Conservation (phyloP, 768 basidiomycete genomes). For the Mycena amicta region DNA sequence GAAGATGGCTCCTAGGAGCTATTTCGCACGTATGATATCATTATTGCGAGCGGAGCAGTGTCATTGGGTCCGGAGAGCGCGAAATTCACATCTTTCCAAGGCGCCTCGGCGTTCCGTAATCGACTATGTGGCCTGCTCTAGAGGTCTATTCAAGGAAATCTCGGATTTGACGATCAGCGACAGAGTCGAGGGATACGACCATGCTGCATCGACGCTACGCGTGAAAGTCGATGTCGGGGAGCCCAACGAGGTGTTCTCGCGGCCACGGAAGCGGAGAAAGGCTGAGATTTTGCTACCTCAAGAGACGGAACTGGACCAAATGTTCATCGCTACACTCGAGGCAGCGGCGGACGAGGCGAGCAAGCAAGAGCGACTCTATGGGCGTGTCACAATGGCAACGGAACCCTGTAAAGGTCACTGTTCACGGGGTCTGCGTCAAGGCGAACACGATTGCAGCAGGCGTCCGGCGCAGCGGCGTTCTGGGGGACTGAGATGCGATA, state of each 20-base stretch:
- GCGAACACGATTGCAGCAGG: not conserved
- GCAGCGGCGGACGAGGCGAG: conserved; percentile 5
- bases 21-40: conserved; percentile 3
- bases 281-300: not conserved
- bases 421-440: conserved; percentile 1
- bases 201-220: not conserved
- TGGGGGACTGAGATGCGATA: too few relatives aligned
- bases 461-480: too few relatives aligned
- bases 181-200: not conserved
- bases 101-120: conserved; percentile 3
- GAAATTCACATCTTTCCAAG: conserved; percentile 15
- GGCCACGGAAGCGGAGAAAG: not conserved
- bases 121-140: conserved; percentile 9
- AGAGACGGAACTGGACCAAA: conserved; percentile 7
- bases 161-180: not conserved
- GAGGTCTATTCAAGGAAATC: not conserved
- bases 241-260: too few relatives aligned
- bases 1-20: too few relatives aligned
- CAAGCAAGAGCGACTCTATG: too few relatives aligned
- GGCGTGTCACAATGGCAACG: too few relatives aligned
- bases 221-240: not conserved
- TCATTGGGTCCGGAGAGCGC: conserved; percentile 7
- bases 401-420: conserved; percentile 3
- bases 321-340: conserved; percentile 1
- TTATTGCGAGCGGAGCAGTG: conserved; percentile 2